Evolutionary conservation across 2,329 filamentous ascomycete genomes (phyloP), one percentile per base, ranked within the genome.

Genomic region (Monosporascus sp.): DNA sequence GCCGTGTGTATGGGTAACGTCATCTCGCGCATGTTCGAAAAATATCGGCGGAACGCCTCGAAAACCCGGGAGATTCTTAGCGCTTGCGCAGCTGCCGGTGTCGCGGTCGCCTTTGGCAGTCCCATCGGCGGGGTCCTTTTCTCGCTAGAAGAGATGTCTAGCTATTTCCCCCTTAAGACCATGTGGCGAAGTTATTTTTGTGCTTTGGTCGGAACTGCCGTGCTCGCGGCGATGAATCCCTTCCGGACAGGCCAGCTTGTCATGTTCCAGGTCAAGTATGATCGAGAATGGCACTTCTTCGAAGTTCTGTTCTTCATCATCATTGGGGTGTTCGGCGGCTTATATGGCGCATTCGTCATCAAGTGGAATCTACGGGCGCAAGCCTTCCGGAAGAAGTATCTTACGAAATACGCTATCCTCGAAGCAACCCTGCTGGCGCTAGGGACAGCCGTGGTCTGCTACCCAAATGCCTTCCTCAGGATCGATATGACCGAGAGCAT

Each of bases 401-500:
- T 99, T 4, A 78, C 84, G 2, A 81, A 89, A 57, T 94, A 95
- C 70, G 88, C 92, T 7, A 83, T 97, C 35, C 78, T 92, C 3
- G 94, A 99, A 70, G 89, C 91, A 0, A 92, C 91, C 1, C 72
- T 96, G 17, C 75, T 99, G 41, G 92, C 94, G 1, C 82, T 86
- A 0, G 80, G 84, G 7, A 99, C 94, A 4, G 94, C 92, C 9
- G 78, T 97, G 24, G 79, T 99, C n/a, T 97, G 93, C 71, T 99
- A 96, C 65, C 94, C 93, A 1, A 99, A 99, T 63, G 91, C 89
- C 69, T 97, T 99, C 60, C 69, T 99, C 53, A 81, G 90, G 52
- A 97, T 97, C 63, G 95, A 99, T 72, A 97, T 99, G 94, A 97
- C 94, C 0, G 93, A 97, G 74, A 96, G 91, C 75, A 97, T 99